Conservation (phyloP, 2,329 filamentous ascomycete genomes). For the Helotiales sp. region DNA sequence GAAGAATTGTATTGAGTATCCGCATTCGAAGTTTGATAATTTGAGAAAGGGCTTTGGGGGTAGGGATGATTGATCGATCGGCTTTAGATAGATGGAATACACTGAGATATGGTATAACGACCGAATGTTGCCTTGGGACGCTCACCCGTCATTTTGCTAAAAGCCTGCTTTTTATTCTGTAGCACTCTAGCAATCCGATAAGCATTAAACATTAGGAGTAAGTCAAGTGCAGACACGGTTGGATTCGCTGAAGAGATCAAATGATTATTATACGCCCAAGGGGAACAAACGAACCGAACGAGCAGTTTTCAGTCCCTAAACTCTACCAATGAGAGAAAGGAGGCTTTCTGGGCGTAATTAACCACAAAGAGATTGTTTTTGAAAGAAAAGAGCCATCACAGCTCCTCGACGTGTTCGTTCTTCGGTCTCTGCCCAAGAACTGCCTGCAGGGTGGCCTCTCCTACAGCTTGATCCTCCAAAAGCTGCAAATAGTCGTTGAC, state of each 20-base stretch:
- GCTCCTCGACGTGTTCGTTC: slow-evolving; percentile 12
- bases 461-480: slow-evolving; percentile 4
- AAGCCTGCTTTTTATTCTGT: too few relatives aligned
- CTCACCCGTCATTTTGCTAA: too few relatives aligned
- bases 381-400: background rate
- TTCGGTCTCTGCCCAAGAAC: slow-evolving; percentile 6
- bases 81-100: too few relatives aligned
- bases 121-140: too few relatives aligned
- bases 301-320: background rate
- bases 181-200: too few relatives aligned
- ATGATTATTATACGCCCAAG: background rate
- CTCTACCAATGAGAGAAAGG: background rate
- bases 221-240: background rate
- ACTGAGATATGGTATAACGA: too few relatives aligned
- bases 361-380: background rate
- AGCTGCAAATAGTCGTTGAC: slow-evolving; percentile 60
- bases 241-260: background rate
- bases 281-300: background rate
- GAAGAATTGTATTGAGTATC: slow-evolving; percentile 67
- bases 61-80: background rate
- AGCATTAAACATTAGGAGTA: too few relatives aligned
- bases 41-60: slow-evolving; percentile 60
- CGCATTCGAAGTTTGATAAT: slow-evolving; percentile 73
- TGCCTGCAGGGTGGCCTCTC: background rate
- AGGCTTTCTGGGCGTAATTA: background rate